Conservation (phyloP, 2,329 filamentous ascomycete species). For the Venturia effusa region DNA sequence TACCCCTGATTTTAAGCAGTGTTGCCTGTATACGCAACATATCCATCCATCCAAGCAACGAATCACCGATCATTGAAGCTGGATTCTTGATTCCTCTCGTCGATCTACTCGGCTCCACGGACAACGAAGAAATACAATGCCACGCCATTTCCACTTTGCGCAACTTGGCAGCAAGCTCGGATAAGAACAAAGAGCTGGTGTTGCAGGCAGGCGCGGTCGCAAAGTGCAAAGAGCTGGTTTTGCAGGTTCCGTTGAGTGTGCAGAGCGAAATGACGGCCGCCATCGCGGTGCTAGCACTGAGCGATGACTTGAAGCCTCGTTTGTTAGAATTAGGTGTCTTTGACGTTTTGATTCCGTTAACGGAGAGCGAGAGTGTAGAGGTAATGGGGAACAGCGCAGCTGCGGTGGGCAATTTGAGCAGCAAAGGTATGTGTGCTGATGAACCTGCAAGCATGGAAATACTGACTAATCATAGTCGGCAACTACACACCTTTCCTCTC, state of each 20-base stretch:
- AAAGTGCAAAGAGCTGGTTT: conserved; percentile 94
- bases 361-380: conserved; percentile 90
- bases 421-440: conserved; percentile 61
- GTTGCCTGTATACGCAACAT: conserved; percentile 99
- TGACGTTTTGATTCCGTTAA: conserved; percentile 89
- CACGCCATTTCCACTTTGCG: conserved; percentile 95
- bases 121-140: conserved; percentile 98
- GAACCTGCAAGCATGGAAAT: not conserved
- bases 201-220: conserved; percentile 93
- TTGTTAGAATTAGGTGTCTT: conserved; percentile 88
- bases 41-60: conserved; percentile 93
- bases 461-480: conserved; percentile 52
- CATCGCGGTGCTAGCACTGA: conserved; percentile 88
- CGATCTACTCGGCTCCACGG: conserved; percentile 84
- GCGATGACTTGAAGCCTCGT: conserved; percentile 89
- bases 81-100: conserved; percentile 91
- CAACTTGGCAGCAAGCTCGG: conserved; percentile 91
- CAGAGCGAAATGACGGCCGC: conserved; percentile 99
- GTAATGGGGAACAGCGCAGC: conserved; percentile 98
- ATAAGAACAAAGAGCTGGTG: conserved; percentile 96
- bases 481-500: conserved; percentile 95
- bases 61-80: conserved; percentile 96
- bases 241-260: conserved; percentile 85
- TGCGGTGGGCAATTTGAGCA: conserved; percentile 88
- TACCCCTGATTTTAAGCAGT: conserved; percentile 89